Percentiles rank a stretch among this genome's conserved stretches.
Conservation (phyloP, 139 green algal species). For the Volvox africanus region DNA sequence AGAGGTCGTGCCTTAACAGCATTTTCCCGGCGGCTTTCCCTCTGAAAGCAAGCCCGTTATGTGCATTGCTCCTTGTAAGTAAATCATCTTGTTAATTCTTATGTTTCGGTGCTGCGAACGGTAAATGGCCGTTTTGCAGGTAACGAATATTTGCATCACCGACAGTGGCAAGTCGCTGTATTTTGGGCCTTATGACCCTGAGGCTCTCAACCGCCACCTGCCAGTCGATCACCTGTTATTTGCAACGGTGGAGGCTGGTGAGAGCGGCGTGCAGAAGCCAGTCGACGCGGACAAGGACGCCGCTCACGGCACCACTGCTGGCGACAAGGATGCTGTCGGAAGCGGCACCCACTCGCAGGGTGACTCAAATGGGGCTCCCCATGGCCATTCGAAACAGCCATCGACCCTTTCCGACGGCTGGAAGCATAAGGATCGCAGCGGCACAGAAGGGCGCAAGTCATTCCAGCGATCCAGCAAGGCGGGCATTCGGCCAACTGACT, state of each 20-base stretch:
- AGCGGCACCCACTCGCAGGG: neutral
- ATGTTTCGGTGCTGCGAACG: no score
- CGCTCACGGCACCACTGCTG: neutral
- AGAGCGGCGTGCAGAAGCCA: constrained; percentile 48
- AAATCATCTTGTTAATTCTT: no score
- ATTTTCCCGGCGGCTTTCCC: no score
- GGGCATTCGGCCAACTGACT: constrained; percentile 15
- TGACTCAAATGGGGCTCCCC: neutral
- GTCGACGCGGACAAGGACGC: neutral
- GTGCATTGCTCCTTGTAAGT: no score
- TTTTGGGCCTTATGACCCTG: constrained; percentile 63
- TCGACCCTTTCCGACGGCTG: constrained; percentile 10
- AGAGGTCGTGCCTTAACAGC: no score
- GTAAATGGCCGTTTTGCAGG: constrained; percentile 43
- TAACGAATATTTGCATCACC: constrained; percentile 61
- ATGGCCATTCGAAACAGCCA: neutral
- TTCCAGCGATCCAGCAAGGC: constrained; percentile 42
- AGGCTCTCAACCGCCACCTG: constrained; percentile 65
- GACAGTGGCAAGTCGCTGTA: constrained; percentile 54
- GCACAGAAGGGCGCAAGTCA: constrained; percentile 26
- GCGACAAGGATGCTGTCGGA: neutral
- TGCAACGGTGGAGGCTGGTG: constrained; percentile 64
- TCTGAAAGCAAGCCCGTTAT: no score
- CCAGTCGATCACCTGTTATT: constrained; percentile 68
- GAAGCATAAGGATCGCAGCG: constrained; percentile 5